Conservation (phyloP, 2,329 filamentous ascomycete genomes). For the Fusarium luffae region DNA sequence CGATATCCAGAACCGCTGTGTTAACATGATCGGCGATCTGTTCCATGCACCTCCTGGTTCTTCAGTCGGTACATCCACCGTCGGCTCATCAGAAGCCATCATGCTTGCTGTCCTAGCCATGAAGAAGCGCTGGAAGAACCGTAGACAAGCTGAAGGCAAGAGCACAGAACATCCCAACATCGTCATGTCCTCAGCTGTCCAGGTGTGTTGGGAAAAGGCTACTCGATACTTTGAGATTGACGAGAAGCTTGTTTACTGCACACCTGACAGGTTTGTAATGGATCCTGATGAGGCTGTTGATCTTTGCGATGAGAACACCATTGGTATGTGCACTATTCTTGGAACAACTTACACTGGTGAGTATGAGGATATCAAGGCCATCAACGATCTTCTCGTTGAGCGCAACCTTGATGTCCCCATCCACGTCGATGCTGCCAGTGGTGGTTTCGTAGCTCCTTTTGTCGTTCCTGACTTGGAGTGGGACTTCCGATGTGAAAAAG, state of each 20-base stretch:
- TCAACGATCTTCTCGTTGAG: conserved; percentile 87
- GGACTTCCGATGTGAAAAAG: conserved; percentile 91
- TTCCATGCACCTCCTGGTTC: conserved; percentile 82
- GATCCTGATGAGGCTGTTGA: conserved; percentile 70
- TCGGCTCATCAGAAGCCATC: conserved; percentile 91
- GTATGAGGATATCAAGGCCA: conserved; percentile 91
- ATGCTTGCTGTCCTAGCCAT: conserved; percentile 87
- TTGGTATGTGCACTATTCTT: conserved; percentile 91
- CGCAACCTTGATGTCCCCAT: conserved; percentile 83
- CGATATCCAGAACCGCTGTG: conserved; percentile 91
- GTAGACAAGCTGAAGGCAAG: conserved; percentile 84
- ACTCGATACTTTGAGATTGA: conserved; percentile 92
- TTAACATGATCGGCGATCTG: conserved; percentile 88
- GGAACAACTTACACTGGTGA: conserved; percentile 96
- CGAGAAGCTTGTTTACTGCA: conserved; percentile 80
- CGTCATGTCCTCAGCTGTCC: conserved; percentile 94
- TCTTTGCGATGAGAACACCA: conserved; percentile 76
- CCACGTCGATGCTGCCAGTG: conserved; percentile 92
- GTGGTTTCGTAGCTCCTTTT: conserved; percentile 94
- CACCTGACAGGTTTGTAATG: conserved; percentile 69
- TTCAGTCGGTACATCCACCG: conserved; percentile 86
- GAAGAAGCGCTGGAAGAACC: conserved; percentile 95
- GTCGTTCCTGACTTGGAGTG: conserved; percentile 84
- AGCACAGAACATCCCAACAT: conserved; percentile 85
- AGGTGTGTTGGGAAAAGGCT: conserved; percentile 97